Evolutionary conservation across 2,329 filamentous ascomycete species (phyloP), one percentile per base, ranked within the genome.

Genomic region (Monilinia vaccinii-corymbosi): DNA sequence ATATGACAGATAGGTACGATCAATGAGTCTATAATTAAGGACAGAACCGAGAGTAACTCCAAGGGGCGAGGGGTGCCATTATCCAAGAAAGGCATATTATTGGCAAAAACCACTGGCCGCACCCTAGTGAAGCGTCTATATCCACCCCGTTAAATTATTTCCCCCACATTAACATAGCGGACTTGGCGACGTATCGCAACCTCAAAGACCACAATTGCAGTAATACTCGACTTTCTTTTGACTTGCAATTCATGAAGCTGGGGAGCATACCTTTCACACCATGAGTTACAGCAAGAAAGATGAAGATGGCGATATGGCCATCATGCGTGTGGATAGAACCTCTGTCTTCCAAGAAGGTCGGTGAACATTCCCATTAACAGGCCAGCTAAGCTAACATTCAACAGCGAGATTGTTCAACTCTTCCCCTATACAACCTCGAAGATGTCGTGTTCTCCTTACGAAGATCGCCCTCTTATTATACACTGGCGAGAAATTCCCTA

Each of bases 251-350:
- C 66, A 67, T 72, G 69, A 71, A 67, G 70, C 70, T 72, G 70
- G 63, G 69, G 68, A 71, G 69, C 67, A 59, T 47, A 67, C 66
- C 68, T 67, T 65, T 36, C 58, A 62, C 78, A 85, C 69, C 73
- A 96, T 96, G 92, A 94, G 88, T 78, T 96, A 94, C 84, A 87
- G 93, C 81, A 99, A 99, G 81, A 97, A 96, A 82, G 93, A 99
- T 77, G 94, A 97, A 82, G 94, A 99, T 80, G 90, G 87, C 73
- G 93, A 97, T 74, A 84, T 87, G 74, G 87, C 89, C 73, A 83
- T 97, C 79, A 88, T 97, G 81, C 96, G 93, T 83, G 91, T 97
- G 71, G 94, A 99, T 79, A 88, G 95, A 72, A 97, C 93, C 60
- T 91, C 93, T 70, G 94, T 99, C 67, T 97, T 97, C 76, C 94